Evolutionary conservation across 805 yeast species (phyloP), one percentile per base, ranked within the genome.

Genomic region (Metschnikowia corniflorae): DNA sequence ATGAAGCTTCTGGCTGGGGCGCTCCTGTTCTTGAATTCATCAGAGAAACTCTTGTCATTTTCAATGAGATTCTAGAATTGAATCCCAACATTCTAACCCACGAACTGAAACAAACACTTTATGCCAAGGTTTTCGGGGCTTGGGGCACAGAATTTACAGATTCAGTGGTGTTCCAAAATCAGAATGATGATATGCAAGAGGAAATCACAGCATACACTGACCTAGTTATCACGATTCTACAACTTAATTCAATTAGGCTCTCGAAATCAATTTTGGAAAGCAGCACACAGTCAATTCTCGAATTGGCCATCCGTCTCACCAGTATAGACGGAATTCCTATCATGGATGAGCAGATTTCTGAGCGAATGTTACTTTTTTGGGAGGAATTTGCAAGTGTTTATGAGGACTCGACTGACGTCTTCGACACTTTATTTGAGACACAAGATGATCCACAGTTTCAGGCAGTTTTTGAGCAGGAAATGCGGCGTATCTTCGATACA

Each of bases 291-390:
- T 58, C 58, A 12, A 69, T 75, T 34, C 58, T 82, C 12, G 63
- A 71, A 14, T 66, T 75, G 17, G 55, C 82, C 14, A 42, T 80
- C 13, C 65, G 65, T 35, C 52, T 84, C 33, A 76, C 88, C 0
- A 68, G 72, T 40, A 70, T 72, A 34, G 78, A 80, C 1, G 76
- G 81, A 3, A 43, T 57, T 5, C 82, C 93, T 0, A 66, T 79
- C 3, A 47, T 65, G 1, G 83, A 82, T 25, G 94, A 84, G 54
- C 55, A 58, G 12, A 63, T 80, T 6, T 63, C 69, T 33, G 72
- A 65, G 14, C 60, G 61, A 39, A 69, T 83, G 51, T 65, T 80
- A 7, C 74, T 76, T 22, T 81, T 84, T 51, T 85, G 94, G 94
- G 69, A 73, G 32, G 80, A 78, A 36, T 58, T 82, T 21, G 73